Evolutionary conservation across 306 rosid genomes (phyloP).

Genomic region (Argentina anserina): DNA sequence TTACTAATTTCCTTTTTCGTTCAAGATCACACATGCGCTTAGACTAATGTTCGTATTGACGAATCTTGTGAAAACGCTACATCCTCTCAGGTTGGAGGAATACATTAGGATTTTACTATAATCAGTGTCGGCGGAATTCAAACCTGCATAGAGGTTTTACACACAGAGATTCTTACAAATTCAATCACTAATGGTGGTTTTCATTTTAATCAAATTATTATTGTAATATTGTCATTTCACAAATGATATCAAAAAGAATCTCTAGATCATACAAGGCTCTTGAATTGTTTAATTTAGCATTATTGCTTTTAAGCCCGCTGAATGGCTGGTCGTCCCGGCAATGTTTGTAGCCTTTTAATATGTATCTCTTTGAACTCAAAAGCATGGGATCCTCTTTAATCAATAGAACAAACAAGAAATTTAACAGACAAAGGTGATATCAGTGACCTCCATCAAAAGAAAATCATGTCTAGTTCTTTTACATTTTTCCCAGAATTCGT

Average conservation of each 20-base stretch:
- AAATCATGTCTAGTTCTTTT: neutral
- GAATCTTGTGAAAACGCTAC: too few species aligned
- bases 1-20: too few species aligned
- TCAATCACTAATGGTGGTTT: too few species aligned
- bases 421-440: neutral
- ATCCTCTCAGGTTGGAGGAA: too few species aligned
- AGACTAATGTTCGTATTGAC: too few species aligned
- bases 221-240: too few species aligned
- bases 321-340: neutral
- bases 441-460: neutral
- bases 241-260: neutral
- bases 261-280: neutral
- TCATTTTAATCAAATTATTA: too few species aligned
- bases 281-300: neutral
- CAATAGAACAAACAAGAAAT: neutral
- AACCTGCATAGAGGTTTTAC: too few species aligned
- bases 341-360: conserved; percentile 18
- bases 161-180: too few species aligned
- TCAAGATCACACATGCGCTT: too few species aligned
- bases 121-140: too few species aligned
- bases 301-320: neutral
- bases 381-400: conserved; percentile 43
- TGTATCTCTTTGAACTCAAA: conserved; percentile 13
- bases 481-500: neutral
- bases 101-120: too few species aligned